A percentile compares a stretch with the other conserved stretches of the same genome.
phyloP scores from a whole-genome alignment of 2,329 filamentous ascomycete genomes.

The Cytospora piceae region DNA sequence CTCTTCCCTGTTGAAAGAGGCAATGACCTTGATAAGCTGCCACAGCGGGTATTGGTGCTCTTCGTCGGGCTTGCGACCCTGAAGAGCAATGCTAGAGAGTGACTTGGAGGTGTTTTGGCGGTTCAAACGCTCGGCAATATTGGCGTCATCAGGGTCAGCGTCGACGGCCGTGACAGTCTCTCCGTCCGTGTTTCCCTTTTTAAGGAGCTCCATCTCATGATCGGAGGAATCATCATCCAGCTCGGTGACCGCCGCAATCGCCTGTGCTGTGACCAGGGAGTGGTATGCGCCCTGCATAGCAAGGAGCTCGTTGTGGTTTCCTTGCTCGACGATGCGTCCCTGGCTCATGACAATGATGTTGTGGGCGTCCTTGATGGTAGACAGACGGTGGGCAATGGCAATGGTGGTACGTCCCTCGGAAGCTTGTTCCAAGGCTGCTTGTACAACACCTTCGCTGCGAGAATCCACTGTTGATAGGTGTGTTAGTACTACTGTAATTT shows the following conservation, averaged over 20 bases:
- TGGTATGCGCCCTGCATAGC: slow-evolving; percentile 74
- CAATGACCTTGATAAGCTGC: slow-evolving; percentile 78
- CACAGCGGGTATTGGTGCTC: slow-evolving; percentile 68
- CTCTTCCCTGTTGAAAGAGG: slow-evolving; percentile 77
- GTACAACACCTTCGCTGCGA: slow-evolving; percentile 91
- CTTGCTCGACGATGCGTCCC: slow-evolving; percentile 89
- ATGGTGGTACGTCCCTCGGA: slow-evolving; percentile 89
- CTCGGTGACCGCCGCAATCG: slow-evolving; percentile 68
- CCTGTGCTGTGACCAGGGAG: slow-evolving; percentile 85
- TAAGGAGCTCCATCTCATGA: slow-evolving; percentile 55
- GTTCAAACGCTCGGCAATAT: slow-evolving; percentile 61
- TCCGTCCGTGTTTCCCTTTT: slow-evolving; percentile 49
- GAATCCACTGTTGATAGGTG: slow-evolving; percentile 76
- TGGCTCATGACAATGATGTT: slow-evolving; percentile 93
- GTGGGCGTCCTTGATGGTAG: slow-evolving; percentile 90
- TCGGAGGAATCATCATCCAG: slow-evolving; percentile 52
- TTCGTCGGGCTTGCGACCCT: slow-evolving; percentile 54
- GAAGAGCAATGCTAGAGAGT: slow-evolving; percentile 71
- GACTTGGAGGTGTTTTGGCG: slow-evolving; percentile 61
- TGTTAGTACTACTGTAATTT: slow-evolving; percentile 40
- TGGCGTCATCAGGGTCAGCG: slow-evolving; percentile 62
- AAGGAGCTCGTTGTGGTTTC: slow-evolving; percentile 80
- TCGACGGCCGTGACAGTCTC: slow-evolving; percentile 40
- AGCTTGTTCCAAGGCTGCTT: slow-evolving; percentile 87
- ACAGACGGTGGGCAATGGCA: slow-evolving; percentile 92